These are phyloP conservation scores for Ogataea haglerorum DNA, from an alignment of 805 yeast genomes.

Conservation along the genomic window DNA sequence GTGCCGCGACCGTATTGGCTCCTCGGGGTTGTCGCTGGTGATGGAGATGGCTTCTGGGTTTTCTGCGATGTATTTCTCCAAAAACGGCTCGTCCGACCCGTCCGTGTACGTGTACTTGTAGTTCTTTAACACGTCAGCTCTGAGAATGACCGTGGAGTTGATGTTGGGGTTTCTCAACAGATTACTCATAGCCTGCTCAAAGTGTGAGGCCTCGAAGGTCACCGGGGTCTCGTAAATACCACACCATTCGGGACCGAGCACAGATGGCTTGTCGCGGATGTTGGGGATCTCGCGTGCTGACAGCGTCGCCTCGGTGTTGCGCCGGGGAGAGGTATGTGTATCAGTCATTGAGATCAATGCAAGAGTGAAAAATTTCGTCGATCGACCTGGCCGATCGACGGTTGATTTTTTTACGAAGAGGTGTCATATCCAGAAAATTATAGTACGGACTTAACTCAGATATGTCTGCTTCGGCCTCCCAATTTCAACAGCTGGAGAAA, in stretches of 20 bases:
- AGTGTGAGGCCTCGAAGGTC: conserved; percentile 53
- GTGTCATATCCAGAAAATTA: conserved; percentile 7
- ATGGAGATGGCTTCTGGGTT: conserved; percentile 34
- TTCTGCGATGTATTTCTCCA: conserved; percentile 26
- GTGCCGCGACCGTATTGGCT: conserved; percentile 25
- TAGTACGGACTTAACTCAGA: neutral
- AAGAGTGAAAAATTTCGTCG: conserved; percentile 7
- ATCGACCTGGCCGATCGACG: conserved; percentile 9
- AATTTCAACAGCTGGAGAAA: conserved; percentile 62
- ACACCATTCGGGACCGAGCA: conserved; percentile 60
- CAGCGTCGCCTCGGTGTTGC: conserved; percentile 22
- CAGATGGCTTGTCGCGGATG: conserved; percentile 38
- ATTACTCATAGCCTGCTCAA: conserved; percentile 73
- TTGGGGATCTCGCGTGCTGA: conserved; percentile 35
- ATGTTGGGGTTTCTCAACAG: conserved; percentile 81
- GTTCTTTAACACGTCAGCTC: conserved; percentile 77
- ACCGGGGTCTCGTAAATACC: conserved; percentile 50
- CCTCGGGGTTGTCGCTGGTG: conserved; percentile 16
- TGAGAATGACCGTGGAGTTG: conserved; percentile 83
- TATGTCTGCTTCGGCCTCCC: conserved; percentile 38
- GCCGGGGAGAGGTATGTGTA: conserved; percentile 7
- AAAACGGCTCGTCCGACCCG: conserved; percentile 29
- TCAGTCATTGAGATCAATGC: neutral
- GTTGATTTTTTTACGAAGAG: conserved; percentile 8
- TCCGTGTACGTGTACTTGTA: conserved; percentile 36